These are phyloP conservation scores for Aspergillus transmontanensis DNA, from an alignment of 2,329 filamentous ascomycete species.

Conservation along the genomic window DNA sequence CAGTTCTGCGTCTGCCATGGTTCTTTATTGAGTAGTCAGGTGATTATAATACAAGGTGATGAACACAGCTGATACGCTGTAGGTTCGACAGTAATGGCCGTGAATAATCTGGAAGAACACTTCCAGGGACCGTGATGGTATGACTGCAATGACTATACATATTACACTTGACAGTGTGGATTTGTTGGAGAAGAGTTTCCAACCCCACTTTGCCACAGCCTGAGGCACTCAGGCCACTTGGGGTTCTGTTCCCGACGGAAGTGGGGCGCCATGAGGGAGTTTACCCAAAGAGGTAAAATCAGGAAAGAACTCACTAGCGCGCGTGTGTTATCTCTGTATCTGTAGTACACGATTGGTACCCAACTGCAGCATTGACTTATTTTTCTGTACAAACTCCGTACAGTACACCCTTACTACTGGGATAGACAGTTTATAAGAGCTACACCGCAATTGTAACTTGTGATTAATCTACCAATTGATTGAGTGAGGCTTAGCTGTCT, in stretches of 20 bases:
- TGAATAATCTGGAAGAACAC: background rate
- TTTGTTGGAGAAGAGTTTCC: constrained; percentile 15
- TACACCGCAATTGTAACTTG: constrained; percentile 6
- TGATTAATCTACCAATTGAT: background rate
- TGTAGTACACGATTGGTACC: too few species aligned
- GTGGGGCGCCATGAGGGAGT: constrained; percentile 20
- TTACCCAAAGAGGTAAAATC: background rate
- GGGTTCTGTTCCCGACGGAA: background rate
- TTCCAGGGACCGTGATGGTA: background rate
- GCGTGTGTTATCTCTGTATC: background rate
- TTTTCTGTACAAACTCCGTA: background rate
- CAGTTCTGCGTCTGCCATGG: constrained; percentile 67
- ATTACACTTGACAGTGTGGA: background rate
- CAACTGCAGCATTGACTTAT: background rate
- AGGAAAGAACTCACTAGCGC: background rate
- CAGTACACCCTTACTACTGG: background rate
- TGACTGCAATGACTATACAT: background rate
- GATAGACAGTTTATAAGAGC: background rate
- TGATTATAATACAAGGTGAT: background rate
- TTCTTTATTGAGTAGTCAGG: background rate
- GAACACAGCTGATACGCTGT: background rate
- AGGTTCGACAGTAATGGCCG: background rate
- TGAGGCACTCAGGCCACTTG: constrained; percentile 21
- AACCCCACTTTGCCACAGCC: constrained; percentile 21
- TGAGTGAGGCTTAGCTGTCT: constrained; percentile 4